Evolutionary conservation across 345 rosid genomes (phyloP), one percentile per base, ranked within the genome.

Genomic region (Lepidium didymum): DNA sequence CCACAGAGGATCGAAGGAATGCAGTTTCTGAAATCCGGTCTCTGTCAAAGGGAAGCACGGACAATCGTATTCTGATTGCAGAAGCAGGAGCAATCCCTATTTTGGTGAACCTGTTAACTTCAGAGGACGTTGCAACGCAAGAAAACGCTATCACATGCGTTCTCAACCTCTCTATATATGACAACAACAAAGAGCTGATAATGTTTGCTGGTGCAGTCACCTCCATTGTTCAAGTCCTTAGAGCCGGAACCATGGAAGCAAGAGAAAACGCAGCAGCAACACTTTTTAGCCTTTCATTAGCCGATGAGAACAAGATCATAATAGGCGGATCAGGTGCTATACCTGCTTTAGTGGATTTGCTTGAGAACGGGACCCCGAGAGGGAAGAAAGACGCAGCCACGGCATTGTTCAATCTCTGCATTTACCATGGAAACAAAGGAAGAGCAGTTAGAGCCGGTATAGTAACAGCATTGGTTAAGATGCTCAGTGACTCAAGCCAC

Each of bases 1-100:
- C 86, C 68, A 77, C 75, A 49, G 89, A 90, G 54, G 88, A 84
- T 52, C 90, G 85, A 41, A 88, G 85, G 64, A 84, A 81, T 21
- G 96, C 96, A 1, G 96, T 87, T 54, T 82, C 89, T 83, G 96
- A 90, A 73, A 78, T 87, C 65, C 67, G 95, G 35, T 88, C 84
- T 58, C 71, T 87, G 69, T 87, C 96, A 23, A 90, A 87, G 78
- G 84, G 87, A 81, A 87, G 84, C 61, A 72, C 88, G 0, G 94
- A 87, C 67, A 83, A 86, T 63, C 94, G 96, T 46, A 62, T 83
- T 50, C 69, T 80, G 70, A 87, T 90, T 54, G 96, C 90, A 3
- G 78, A 73, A 69, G 84, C 90, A 31, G 96, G 96, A 13, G 94
- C 92, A 18, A 67, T 90, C 54, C 74, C 74, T 56, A 13, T 69